phyloP scores from a whole-genome alignment of 2,329 filamentous ascomycete species.

The Knoxdaviesia proteae region DNA sequence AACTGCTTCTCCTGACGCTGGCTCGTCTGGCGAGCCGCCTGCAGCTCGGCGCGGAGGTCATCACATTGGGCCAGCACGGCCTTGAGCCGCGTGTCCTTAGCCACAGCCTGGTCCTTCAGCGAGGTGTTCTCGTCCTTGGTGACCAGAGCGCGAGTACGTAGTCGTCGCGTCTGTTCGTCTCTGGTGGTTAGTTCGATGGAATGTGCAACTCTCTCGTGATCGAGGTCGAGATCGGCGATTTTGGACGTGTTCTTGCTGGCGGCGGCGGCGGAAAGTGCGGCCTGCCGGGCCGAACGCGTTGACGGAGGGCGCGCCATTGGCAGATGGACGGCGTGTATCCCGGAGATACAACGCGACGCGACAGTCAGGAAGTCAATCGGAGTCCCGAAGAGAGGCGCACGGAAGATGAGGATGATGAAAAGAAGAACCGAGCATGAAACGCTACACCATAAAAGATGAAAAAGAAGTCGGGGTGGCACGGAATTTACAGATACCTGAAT shows the following conservation, averaged over 20 bases:
- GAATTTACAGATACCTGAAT: too few species aligned
- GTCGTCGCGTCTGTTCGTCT: slow-evolving; percentile 51
- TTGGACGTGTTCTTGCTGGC: slow-evolving; percentile 4
- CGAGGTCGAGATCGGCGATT: slow-evolving; percentile 42
- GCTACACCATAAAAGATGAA: too few species aligned
- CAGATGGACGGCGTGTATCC: too few species aligned
- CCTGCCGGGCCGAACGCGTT: too few species aligned
- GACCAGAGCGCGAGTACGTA: slow-evolving; percentile 49
- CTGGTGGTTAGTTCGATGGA: slow-evolving; percentile 47
- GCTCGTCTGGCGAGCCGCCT: slow-evolving; percentile 19
- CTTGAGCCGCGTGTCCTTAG: slow-evolving; percentile 39
- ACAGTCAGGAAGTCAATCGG: too few species aligned
- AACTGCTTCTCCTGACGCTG: slow-evolving; percentile 24
- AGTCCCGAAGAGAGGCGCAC: too few species aligned
- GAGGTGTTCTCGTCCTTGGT: slow-evolving; percentile 54
- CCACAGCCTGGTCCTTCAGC: slow-evolving; percentile 39
- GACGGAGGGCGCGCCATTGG: too few species aligned
- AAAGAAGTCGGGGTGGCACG: too few species aligned
- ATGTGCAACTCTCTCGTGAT: slow-evolving; percentile 44
- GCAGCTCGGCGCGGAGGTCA: slow-evolving; percentile 19
- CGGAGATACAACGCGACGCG: too few species aligned
- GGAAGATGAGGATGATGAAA: too few species aligned
- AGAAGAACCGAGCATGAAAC: too few species aligned
- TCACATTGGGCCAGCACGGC: slow-evolving; percentile 19
- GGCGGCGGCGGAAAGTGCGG: too few species aligned